phyloP scores from a whole-genome alignment of 768 basidiomycete genomes.

The Auriscalpium vulgare region DNA sequence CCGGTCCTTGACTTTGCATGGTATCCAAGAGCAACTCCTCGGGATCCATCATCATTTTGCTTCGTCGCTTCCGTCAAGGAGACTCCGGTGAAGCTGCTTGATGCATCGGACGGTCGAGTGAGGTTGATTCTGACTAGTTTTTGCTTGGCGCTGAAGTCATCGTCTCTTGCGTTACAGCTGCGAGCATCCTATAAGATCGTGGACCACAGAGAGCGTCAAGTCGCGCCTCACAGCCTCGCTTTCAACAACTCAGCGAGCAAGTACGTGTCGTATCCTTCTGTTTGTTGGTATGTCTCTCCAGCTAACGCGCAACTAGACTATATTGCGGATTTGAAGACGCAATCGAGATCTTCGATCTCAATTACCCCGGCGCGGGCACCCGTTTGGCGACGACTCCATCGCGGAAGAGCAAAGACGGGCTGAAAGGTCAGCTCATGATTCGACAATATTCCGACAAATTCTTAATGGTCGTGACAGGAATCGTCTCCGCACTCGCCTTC shows the following conservation, averaged over 20 bases:
- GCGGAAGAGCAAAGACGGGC: conserved; percentile 73
- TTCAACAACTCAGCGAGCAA: conserved; percentile 65
- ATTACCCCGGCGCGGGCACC: conserved; percentile 63
- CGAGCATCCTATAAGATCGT: conserved; percentile 89
- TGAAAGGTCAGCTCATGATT: conserved; percentile 58
- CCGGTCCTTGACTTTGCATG: conserved; percentile 75
- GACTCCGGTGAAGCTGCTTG: conserved; percentile 76
- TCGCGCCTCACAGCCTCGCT: conserved; percentile 78
- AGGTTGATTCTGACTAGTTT: conserved; percentile 14
- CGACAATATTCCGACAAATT: neutral
- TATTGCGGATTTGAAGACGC: conserved; percentile 86
- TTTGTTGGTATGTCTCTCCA: neutral
- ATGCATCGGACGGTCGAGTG: conserved; percentile 72
- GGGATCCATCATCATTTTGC: conserved; percentile 62
- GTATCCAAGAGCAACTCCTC: conserved; percentile 69
- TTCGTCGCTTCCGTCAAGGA: conserved; percentile 81
- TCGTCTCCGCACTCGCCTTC: conserved; percentile 81
- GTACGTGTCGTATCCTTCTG: conserved; percentile 30
- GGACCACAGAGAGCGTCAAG: conserved; percentile 86
- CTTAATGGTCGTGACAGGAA: conserved; percentile 36
- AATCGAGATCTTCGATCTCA: conserved; percentile 79
- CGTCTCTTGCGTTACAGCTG: conserved; percentile 38
- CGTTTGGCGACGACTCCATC: conserved; percentile 64
- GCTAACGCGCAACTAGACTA: conserved; percentile 32
- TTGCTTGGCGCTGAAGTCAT: neutral